Base-by-base conservation (phyloP, 768 basidiomycete genomes). In the Boletus rufocinnamomeus region DNA sequence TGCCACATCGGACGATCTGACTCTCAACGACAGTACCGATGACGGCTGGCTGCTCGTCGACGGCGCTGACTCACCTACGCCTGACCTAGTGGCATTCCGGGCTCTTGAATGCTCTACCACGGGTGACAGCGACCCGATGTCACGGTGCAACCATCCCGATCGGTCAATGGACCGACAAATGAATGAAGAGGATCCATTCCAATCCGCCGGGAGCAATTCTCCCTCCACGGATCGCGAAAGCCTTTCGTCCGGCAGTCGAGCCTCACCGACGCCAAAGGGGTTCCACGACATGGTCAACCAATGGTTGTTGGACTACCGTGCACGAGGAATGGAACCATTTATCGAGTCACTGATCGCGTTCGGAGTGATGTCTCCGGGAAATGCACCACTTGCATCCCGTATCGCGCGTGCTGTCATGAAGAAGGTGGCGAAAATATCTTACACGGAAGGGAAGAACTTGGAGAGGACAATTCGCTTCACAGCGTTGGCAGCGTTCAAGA, bases 271-370 rank as follows among this genome's bases (percentile, higher is more conserved):
- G 2, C 54, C 57, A 10, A 38, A 45, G 21, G 63, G 50, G 8
- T 72, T 72, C 46, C 7, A 57, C 14, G 41, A 54, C 21, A 54
- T 43, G 47, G 66, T 63, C 54, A 32, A 50, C 41, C 61, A 63
- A 48, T 69, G 68, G 68, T 21, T 54, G n/a, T 16, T 52, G 47
- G 69, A 70, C 48, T 70, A 70, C 40, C 59, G 53, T n/a, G 34
- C 25, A 14, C 56, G 63, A 27, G 66, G 69, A 30, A 13, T 5
- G 41, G 55, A 65, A 6, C 16, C 56, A 19, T 68, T 65, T 25
- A 34, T 53, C 49, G 56, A 70, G 4, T 55, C 66, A 4, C 35
- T 65, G 44, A 53, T 68, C 35, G 54, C 49, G 28, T 68, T 63
- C 28, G 69, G 51, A 13, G 46, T 25, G 9, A 8, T 49, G 13